Evolutionary conservation across 805 yeast species (phyloP), one percentile per base, ranked within the genome.

Genomic region (Danielia reshetovae): DNA sequence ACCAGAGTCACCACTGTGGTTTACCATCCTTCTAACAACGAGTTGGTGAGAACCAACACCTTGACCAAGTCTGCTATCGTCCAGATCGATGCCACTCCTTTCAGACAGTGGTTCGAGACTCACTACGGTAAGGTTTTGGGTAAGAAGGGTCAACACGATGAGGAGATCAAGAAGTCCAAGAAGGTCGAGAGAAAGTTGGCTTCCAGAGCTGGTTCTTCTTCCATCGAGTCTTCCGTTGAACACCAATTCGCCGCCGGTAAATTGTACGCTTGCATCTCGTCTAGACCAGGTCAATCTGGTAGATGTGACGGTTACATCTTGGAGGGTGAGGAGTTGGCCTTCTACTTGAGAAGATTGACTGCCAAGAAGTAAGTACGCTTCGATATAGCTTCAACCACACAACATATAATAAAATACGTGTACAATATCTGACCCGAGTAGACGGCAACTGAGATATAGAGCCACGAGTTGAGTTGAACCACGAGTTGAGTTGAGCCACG

Each of bases 201-300:
- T 68, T 65, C 95, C 49, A 87, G 98, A 81, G 79, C 94, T 64
- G 74, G 78, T 51, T 67, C 74, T 51, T 80, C 97, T 59, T 77
- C 80, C 76, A 77, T 88, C 61, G 96, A 89, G 75, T 70, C 77
- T 52, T 81, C 96, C 62, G 90, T 93, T 59, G 90, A 87, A 67
- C 67, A 90, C 64, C 98, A 93, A 80, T 93, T 93, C 85, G 82
- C 83, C 72, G 88, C 97, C 60, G 98, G 98, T 81, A 89, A 90
- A 77, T 84, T 93, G 65, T 93, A 93, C 81, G 98, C 98, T 72
- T 79, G 78, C 72, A 87, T 93, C 70, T 88, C 98, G 55, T 93
- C 98, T 42, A 88, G 98, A 82, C 98, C 98, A 72, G 98, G 98
- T 75, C 98, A 93, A 82, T 85, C 95, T 57, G 98, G 98, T 75